Evolutionary conservation across 345 rosid genomes (phyloP).

Genomic region (Boechera divaricarpa): DNA sequence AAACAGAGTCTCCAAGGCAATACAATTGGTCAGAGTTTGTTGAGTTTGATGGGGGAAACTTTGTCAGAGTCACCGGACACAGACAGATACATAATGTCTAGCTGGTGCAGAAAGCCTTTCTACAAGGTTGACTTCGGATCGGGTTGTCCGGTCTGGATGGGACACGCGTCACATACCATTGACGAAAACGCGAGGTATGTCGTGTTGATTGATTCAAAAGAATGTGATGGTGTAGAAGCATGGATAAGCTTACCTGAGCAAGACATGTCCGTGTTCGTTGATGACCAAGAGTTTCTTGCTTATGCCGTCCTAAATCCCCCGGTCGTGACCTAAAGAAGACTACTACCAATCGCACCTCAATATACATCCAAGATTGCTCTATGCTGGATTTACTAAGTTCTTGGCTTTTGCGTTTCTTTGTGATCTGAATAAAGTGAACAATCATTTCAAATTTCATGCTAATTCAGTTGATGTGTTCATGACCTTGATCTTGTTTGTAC

Average conservation of each 20-base stretch:
- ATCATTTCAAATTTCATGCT: background rate
- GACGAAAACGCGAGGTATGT: conserved; percentile 3
- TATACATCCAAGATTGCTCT: background rate
- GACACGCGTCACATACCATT: background rate
- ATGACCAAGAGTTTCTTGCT: conserved; percentile 48
- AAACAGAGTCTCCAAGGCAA: background rate
- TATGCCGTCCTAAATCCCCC: conserved; percentile 48
- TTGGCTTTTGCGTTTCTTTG: background rate
- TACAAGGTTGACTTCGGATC: conserved; percentile 53
- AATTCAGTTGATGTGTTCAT: no score
- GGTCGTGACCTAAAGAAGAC: background rate
- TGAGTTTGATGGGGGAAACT: no score
- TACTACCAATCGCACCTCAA: background rate
- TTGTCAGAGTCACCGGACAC: background rate
- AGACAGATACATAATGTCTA: conserved; percentile 29
- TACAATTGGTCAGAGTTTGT: background rate
- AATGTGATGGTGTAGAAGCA: conserved; percentile 55
- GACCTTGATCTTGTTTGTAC: background rate
- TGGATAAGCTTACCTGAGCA: conserved; percentile 48
- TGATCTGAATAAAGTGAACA: background rate
- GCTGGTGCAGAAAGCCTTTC: conserved; percentile 48
- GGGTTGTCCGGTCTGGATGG: conserved; percentile 54
- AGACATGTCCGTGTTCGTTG: conserved; percentile 48
- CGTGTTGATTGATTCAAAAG: conserved; percentile 35
- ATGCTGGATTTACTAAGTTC: background rate